Base-by-base conservation (phyloP, 768 basidiomycete species). In the Pholiota conissans region DNA sequence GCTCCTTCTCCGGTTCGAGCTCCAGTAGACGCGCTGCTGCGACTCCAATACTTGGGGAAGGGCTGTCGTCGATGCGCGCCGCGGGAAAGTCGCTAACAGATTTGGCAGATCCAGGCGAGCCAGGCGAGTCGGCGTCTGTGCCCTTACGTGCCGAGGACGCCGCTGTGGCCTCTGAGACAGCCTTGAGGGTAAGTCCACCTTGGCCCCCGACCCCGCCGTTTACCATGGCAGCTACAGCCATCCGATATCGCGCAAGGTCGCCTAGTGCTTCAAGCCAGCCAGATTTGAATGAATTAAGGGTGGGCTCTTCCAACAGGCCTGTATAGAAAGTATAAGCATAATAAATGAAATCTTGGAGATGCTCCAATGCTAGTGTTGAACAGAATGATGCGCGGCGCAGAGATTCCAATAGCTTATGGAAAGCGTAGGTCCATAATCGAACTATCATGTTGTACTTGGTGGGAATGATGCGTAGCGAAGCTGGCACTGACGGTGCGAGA, bases 211-310 rank as follows among this genome's bases (percentile, higher is more conserved):
- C 67, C 30, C 74, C 78, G 26, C 81, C 79, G 26, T 82, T 79
- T 27, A 91, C 80, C 80, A 94, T 86, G 29, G 86, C 88, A n/a
- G 93, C 91, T n/a, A 98, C 91, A 1, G 90, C 89, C 91, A 97
- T 96, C 50, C 91, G 84, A 71, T 98, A 98, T 32, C 95, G 81
- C 0, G 97, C 94, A 28, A 99, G 81, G 72, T 99, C 97, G 22
- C 97, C 97, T 14, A 99, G 85, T 3, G 95, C 93, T 70, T 99
- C 97, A 51, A 98, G 84, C 97, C 97, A 99, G 16, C 88, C 87
- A 2, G 83, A 76, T 57, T 87, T 85, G 77, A 93, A 97, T 6
- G 75, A 70, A 1, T 70, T 73, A 45, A 98, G 80, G 1, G 77
- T 79, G 8, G 82, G 84, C 68, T 97, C 90, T 66, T 98, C 96